Base-by-base conservation (phyloP, 1,284 basidiomycete genomes). In the Apiotrichum brassicae region DNA sequence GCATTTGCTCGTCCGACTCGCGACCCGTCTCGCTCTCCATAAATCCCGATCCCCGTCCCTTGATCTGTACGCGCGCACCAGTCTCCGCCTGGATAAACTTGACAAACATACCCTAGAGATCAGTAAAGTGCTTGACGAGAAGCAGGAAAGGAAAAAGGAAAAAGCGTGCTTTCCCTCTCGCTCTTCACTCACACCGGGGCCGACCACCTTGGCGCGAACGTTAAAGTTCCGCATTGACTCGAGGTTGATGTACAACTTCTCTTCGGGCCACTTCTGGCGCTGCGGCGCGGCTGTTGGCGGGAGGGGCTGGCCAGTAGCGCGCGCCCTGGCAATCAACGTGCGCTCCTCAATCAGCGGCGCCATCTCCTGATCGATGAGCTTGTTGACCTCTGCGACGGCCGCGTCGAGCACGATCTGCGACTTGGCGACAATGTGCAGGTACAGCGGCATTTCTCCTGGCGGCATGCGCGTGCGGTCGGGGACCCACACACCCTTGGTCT, bases 71-170 rank as follows among this genome's bases (percentile, higher is more conserved):
- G 56, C 94, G 81, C 14, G 92, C 94, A 32, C 86, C 85, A 0
- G 94, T 98, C 75, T 98, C 94, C 64, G 84, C 82, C 75, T 98
- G 94, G 58, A 98, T 98, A 68, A 92, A 93, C 76, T 98, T 98
- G 59, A 98, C 94, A 68, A 97, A 98, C 68, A 92, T 85, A 60
- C 91, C 92, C 87, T 89, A 58, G 4, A 19, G 4, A 48, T 44
- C 22, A 39, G 39, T 22, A 33, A 3, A 44, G 25, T 12, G 23
- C n/a, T n/a, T n/a, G n/a, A n/a, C n/a, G n/a, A n/a, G n/a, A n/a
- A n/a, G n/a, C n/a, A n/a, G n/a, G n/a, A n/a, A n/a, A n/a, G n/a
- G n/a, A n/a, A n/a, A n/a, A n/a, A n/a, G n/a, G n/a, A n/a, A n/a
- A n/a, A n/a, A n/a, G n/a, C n/a, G n/a, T n/a, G n/a, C n/a, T n/a